Evolutionary conservation across 1,284 basidiomycete species (phyloP), one percentile per base, ranked within the genome.

Genomic region (Leccinum holopus): DNA sequence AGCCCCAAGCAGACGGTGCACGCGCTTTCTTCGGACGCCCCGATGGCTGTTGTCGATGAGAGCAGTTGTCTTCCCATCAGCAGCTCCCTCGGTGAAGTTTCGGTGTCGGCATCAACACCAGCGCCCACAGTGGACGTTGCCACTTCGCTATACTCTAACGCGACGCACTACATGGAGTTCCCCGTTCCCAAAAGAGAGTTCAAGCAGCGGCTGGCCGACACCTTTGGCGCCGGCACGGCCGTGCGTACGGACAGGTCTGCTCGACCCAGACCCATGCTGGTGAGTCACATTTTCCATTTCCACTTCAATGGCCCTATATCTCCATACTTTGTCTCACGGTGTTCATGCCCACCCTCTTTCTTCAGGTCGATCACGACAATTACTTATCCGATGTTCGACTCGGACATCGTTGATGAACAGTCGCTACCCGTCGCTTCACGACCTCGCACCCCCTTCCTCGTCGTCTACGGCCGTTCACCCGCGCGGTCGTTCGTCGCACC

Each of bases 391-490:
- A 16, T 37, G 28, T 14, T 63, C 18, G 70, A 63, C 8, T 52
- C 51, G 16, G 51, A 52, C 16, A 11, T n/a, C 14, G 69, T 61
- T 3, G 39, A 5, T 28, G 28, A 75, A 41, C 35, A 61, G 52
- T 57, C 72, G 74, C 3, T 64, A 69, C 47, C 21, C 66, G 8
- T 59, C 66, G 55, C 62, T 65, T 44, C 68, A 73, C 12, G 72
- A 70, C 30, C 33, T 57, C 21, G 69, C 61, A 4, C 64, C 64
- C 1, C 63, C 69, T 5, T 75, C 71, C 1, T 74, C 72, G 2
- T 75, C 72, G 3, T 74, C 72, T 3, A 75, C 72, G 5, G 74
- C 72, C 14, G 28, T 72, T 54, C 65, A 77, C 60, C 49, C 68
- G 63, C 67, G 65, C 18, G 63, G 67, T 7, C 75, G 73, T 55